phyloP scores from a whole-genome alignment of 1,284 basidiomycete genomes.

The Anthracocystis panici-leucophaei region DNA sequence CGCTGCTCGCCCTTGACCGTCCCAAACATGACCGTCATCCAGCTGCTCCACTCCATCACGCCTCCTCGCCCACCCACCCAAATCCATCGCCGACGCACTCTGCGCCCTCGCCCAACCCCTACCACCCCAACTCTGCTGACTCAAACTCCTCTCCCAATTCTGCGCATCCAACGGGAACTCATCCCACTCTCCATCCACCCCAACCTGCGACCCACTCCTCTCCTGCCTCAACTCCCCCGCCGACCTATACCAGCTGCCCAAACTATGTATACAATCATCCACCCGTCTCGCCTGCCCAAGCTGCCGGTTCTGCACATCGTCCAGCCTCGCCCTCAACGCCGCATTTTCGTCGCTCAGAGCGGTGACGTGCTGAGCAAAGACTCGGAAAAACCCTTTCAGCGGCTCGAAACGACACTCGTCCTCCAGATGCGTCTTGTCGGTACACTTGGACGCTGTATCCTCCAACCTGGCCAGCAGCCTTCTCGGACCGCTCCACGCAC shows the following conservation, averaged over 20 bases:
- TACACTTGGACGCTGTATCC: conserved; percentile 19
- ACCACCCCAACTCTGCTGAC: conserved; percentile 27
- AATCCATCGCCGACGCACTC: conserved; percentile 31
- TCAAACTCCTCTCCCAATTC: conserved; percentile 44
- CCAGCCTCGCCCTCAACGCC: conserved; percentile 19
- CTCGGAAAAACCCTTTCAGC: conserved; percentile 41
- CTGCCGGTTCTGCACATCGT: conserved; percentile 31
- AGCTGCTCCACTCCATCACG: conserved; percentile 11
- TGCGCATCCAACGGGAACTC: conserved; percentile 48
- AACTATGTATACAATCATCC: conserved; percentile 45
- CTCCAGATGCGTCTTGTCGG: conserved; percentile 24
- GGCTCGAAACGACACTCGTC: conserved; percentile 46
- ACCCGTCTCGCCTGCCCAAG: conserved; percentile 19
- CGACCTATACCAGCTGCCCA: conserved; percentile 48
- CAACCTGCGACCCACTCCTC: conserved; percentile 29
- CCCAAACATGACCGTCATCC: not conserved
- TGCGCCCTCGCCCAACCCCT: conserved; percentile 19
- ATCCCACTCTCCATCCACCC: conserved; percentile 53
- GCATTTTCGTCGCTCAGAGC: conserved; percentile 42
- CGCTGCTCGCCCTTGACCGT: not conserved
- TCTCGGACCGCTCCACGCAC: conserved; percentile 45
- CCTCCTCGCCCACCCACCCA: conserved; percentile 25
- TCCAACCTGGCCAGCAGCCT: conserved; percentile 3
- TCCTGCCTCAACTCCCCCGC: conserved; percentile 22
- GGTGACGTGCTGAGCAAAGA: conserved; percentile 26